A percentile compares a stretch with the other conserved stretches of the same genome.
Conservation (phyloP, 495 filamentous ascomycete genomes). For the Talaromyces adpressus region DNA sequence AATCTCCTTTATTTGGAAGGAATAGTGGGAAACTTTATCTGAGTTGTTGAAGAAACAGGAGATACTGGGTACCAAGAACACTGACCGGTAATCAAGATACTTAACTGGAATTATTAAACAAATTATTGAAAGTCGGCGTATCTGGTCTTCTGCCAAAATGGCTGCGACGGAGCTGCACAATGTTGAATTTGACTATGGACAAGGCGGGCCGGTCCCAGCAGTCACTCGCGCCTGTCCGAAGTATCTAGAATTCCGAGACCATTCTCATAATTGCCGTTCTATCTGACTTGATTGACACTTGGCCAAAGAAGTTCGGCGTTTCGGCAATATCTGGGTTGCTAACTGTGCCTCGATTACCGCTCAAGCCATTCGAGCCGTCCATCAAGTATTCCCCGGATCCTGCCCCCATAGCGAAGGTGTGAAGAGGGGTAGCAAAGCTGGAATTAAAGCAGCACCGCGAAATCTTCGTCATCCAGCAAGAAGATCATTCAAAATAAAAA, state of each 20-base stretch:
- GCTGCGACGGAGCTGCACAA: background rate
- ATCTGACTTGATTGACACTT: background rate
- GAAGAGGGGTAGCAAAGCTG: too few species aligned
- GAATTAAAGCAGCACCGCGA: too few species aligned
- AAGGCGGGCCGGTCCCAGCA: background rate
- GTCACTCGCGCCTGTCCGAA: background rate
- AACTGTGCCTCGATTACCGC: too few species aligned
- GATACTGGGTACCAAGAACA: background rate
- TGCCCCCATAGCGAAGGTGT: too few species aligned
- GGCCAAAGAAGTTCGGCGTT: too few species aligned
- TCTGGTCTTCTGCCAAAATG: background rate
- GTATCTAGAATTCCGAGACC: background rate
- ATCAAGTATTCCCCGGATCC: too few species aligned
- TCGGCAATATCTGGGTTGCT: too few species aligned
- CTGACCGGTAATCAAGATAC: background rate
- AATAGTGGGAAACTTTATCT: background rate
- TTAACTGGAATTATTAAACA: background rate
- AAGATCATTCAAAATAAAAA: too few species aligned
- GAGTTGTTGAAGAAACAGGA: background rate
- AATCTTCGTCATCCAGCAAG: too few species aligned
- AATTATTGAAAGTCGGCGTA: background rate
- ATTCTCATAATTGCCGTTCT: background rate
- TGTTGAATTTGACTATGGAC: background rate
- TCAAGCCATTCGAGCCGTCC: too few species aligned
- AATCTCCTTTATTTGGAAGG: background rate